Percentiles rank a stretch among this genome's conserved stretches.
These are phyloP conservation scores for Thelephora aurantiotincta DNA, from an alignment of 768 basidiomycete species.

Conservation along the genomic window DNA sequence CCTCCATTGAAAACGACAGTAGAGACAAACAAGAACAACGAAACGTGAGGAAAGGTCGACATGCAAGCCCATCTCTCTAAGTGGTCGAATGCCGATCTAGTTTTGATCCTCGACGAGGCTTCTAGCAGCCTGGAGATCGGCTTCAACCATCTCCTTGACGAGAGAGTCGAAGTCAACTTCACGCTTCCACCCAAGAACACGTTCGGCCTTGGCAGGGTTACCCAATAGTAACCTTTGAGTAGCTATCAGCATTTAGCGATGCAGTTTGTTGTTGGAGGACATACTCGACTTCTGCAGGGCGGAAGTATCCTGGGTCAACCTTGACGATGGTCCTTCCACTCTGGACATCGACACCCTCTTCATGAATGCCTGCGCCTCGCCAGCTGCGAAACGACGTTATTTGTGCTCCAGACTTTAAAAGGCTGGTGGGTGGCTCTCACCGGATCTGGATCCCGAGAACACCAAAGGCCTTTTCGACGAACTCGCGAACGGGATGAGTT, in stretches of 20 bases:
- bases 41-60: too few relatives aligned
- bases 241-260: background rate
- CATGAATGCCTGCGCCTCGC: conserved; percentile 62
- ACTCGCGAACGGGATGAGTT: conserved; percentile 90
- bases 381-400: conserved; percentile 31
- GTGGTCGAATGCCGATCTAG: conserved; percentile 16
- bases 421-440: conserved; percentile 21
- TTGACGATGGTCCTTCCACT: conserved; percentile 65
- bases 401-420: background rate
- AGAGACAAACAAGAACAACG: too few relatives aligned
- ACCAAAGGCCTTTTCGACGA: conserved; percentile 76
- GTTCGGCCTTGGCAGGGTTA: conserved; percentile 84
- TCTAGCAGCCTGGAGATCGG: conserved; percentile 60
- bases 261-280: conserved; percentile 18
- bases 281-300: conserved; percentile 89
- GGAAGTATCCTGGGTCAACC: conserved; percentile 84
- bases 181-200: conserved; percentile 81
- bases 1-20: too few relatives aligned
- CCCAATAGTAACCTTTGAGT: conserved; percentile 60
- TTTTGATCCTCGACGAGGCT: conserved; percentile 80
- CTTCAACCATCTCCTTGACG: conserved; percentile 84
- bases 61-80: too few relatives aligned
- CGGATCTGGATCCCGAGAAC: conserved; percentile 51
- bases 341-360: conserved; percentile 61
- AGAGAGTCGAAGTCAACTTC: conserved; percentile 70